A percentile compares a stretch with the other conserved stretches of the same genome.
These are phyloP conservation scores for Anthoceros angustus DNA, from an alignment of 225 moss, liverwort and hornwort genomes.

Conservation along the genomic window DNA sequence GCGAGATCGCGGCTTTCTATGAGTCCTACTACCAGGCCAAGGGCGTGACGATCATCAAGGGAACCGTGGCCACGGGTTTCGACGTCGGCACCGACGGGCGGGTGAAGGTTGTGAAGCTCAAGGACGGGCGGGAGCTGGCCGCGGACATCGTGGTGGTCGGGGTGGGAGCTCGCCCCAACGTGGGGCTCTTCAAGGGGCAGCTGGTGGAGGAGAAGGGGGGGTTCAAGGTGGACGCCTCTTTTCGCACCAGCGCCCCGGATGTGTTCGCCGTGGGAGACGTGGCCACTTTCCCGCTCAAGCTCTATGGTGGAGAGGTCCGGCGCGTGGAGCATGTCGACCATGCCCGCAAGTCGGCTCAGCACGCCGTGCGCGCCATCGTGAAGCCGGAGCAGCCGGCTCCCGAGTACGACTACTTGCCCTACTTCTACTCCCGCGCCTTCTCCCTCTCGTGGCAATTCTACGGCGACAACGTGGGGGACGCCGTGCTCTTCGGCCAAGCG, in stretches of 20 bases:
- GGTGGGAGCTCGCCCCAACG: constrained; percentile 29
- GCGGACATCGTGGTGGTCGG: constrained; percentile 42
- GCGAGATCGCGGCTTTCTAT: constrained; percentile 75
- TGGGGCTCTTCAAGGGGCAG: constrained; percentile 30
- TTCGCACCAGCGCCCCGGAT: constrained; percentile 57
- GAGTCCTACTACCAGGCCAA: constrained; percentile 64
- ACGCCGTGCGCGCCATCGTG: constrained; percentile 73
- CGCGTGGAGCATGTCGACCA: constrained; percentile 94
- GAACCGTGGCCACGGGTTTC: constrained; percentile 51
- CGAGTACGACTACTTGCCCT: constrained; percentile 71
- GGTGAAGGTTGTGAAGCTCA: constrained; percentile 31
- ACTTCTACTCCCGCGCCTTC: constrained; percentile 82
- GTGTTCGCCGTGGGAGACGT: constrained; percentile 86
- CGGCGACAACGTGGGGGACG: constrained; percentile 65
- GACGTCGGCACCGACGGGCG: constrained; percentile 8
- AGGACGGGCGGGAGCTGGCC: constrained; percentile 25
- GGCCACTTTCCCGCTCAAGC: constrained; percentile 66
- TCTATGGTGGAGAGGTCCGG: constrained; percentile 35
- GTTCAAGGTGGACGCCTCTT: constrained; percentile 43
- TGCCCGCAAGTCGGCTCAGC: constrained; percentile 75
- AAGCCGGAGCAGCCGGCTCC: constrained; percentile 45
- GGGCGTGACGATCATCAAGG: constrained; percentile 66
- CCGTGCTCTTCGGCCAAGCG: constrained; percentile 29
- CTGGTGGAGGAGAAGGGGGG: constrained; percentile 27
- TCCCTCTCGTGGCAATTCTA: constrained; percentile 84